A percentile compares a stretch with the other conserved stretches of the same genome.
Evolutionary conservation across 78 protist species (phyloP).

Genomic region (Planoprotostelium fungivorum): DNA sequence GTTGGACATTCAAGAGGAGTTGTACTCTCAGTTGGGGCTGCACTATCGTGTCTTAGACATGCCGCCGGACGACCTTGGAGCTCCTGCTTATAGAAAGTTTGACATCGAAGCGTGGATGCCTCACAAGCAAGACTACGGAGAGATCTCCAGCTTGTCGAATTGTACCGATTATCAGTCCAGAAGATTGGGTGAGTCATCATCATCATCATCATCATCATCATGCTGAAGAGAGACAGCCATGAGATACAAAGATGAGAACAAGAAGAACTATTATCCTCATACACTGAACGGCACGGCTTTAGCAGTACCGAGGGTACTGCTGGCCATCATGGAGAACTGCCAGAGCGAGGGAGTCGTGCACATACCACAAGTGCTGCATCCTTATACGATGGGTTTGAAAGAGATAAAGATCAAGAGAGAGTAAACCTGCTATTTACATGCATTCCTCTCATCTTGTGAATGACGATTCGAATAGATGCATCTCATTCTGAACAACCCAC

Average conservation of each 20-base stretch:
- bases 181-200: conserved; percentile 21
- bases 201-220: not conserved
- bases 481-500: no score
- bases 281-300: conserved; percentile 88
- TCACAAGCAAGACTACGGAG: conserved; percentile 67
- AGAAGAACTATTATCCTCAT: conserved; percentile 31
- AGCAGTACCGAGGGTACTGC: conserved; percentile 79
- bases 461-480: no score
- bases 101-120: conserved; percentile 95
- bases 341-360: conserved; percentile 66
- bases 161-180: conserved; percentile 87
- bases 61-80: conserved; percentile 79
- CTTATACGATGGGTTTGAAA: conserved; percentile 25
- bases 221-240: not conserved
- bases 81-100: conserved; percentile 77
- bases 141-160: conserved; percentile 70
- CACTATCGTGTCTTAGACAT: conserved; percentile 76
- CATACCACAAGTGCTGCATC: conserved; percentile 59
- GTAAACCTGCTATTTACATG: no score
- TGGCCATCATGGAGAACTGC: conserved; percentile 74
- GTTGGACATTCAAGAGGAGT: conserved; percentile 30
- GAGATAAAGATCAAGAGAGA: not conserved
- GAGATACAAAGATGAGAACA: conserved; percentile 6
- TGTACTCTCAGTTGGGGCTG: conserved; percentile 53
- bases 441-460: no score